These are phyloP conservation scores for Gnomoniopsis sp. DNA, from an alignment of 2,329 filamentous ascomycete genomes.

Conservation along the genomic window DNA sequence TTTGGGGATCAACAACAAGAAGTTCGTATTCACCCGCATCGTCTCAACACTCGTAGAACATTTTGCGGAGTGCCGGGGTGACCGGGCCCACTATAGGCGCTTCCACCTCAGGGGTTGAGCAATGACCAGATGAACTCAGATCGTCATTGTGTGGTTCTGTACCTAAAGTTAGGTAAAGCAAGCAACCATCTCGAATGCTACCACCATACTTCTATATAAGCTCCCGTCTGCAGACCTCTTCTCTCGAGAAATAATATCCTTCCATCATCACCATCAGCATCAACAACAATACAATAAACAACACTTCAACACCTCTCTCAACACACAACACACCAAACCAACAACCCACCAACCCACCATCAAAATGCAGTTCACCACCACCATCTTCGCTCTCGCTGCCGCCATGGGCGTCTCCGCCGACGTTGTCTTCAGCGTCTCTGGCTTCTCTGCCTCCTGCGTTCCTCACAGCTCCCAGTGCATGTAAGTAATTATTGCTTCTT, in stretches of 20 bases:
- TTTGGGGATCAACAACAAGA: no score
- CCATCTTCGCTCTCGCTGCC: slow-evolving; percentile 11
- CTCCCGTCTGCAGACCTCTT: background rate
- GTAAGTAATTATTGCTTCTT: background rate
- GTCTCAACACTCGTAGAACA: no score
- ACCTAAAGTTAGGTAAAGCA: no score
- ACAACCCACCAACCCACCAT: background rate
- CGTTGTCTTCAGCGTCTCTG: slow-evolving; percentile 1
- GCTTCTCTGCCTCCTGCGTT: slow-evolving; percentile 11
- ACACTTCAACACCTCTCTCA: background rate
- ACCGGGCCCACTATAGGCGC: no score
- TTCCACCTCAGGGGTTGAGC: no score
- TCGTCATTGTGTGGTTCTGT: no score
- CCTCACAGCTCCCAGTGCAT: slow-evolving; percentile 13
- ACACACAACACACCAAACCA: background rate
- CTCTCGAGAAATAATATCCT: background rate
- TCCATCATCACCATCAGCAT: background rate
- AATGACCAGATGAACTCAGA: no score
- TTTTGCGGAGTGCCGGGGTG: no score
- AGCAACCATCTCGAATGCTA: background rate
- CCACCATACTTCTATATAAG: background rate
- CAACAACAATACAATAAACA: background rate
- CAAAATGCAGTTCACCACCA: slow-evolving; percentile 18
- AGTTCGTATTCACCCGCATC: no score
- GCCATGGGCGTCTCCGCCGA: slow-evolving; percentile 12